Conservation (phyloP, 1,139 yeast species). For the Hemisphaericaspora xylanilytica region DNA sequence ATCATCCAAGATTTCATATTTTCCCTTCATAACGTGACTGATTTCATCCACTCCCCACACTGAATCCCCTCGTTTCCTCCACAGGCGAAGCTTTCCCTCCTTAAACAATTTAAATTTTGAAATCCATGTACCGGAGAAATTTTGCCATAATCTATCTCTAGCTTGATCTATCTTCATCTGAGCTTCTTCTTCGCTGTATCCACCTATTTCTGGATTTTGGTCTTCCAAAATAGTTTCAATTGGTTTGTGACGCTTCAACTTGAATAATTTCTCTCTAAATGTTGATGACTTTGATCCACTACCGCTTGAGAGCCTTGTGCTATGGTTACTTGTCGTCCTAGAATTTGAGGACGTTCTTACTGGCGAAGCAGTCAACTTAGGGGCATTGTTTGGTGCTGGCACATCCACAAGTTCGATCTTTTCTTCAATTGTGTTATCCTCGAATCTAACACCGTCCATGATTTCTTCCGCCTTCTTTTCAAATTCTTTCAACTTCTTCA, state of each 20-base stretch:
- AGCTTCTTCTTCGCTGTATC: slow-evolving; percentile 24
- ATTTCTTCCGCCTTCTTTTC: slow-evolving; percentile 26
- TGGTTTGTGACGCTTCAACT: slow-evolving; percentile 1
- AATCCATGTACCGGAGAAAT: slow-evolving; percentile 74
- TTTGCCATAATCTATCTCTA: slow-evolving; percentile 32
- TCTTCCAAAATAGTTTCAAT: slow-evolving; percentile 3
- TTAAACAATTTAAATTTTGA: slow-evolving; percentile 30
- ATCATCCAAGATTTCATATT: slow-evolving; percentile 37
- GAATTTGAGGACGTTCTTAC: slow-evolving; percentile 5
- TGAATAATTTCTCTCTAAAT: slow-evolving; percentile 10
- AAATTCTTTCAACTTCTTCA: slow-evolving; percentile 29
- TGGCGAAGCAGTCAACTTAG: slow-evolving; percentile 14
- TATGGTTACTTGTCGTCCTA: neutral
- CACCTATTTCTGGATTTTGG: slow-evolving; percentile 1
- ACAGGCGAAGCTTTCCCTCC: slow-evolving; percentile 22
- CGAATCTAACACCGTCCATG: slow-evolving; percentile 13
- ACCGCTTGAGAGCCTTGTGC: neutral
- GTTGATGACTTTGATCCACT: slow-evolving; percentile 1
- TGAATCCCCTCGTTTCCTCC: slow-evolving; percentile 25
- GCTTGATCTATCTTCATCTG: slow-evolving; percentile 34
- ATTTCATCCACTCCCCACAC: slow-evolving; percentile 41
- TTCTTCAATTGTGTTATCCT: slow-evolving; percentile 17
- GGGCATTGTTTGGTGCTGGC: slow-evolving; percentile 9
- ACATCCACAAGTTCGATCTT: slow-evolving; percentile 15
- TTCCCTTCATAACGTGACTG: slow-evolving; percentile 27